phyloP scores from a whole-genome alignment of 192 early-diverging fungal species.

The Funneliformis mosseae region DNA sequence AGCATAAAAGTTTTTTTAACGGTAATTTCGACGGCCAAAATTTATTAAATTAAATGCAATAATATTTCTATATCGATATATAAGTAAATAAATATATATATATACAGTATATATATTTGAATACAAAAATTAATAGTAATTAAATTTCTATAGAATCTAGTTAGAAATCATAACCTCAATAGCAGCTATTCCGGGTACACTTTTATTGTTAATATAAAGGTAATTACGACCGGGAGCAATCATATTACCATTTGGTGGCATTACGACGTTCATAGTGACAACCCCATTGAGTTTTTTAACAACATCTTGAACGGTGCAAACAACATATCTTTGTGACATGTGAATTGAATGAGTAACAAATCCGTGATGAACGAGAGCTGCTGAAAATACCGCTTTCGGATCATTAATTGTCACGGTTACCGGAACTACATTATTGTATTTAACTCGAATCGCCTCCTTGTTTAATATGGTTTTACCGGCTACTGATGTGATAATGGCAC shows the following conservation, averaged over 20 bases:
- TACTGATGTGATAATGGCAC: neutral
- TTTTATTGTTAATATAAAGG: conserved; percentile 53
- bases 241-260: conserved; percentile 55
- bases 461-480: neutral
- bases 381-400: conserved; percentile 40
- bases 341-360: conserved; percentile 59
- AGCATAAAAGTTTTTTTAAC: no score
- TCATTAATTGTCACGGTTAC: conserved; percentile 32
- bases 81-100: no score
- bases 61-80: no score
- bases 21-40: no score
- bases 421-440: conserved; percentile 33
- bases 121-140: no score
- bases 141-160: neutral
- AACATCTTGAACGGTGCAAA: conserved; percentile 23
- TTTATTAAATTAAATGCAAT: no score
- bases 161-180: conserved; percentile 1
- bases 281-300: neutral
- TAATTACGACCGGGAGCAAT: conserved; percentile 58
- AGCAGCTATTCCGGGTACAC: conserved; percentile 42
- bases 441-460: conserved; percentile 18
- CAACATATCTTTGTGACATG: conserved; percentile 54
- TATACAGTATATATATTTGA: no score
- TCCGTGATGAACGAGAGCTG: conserved; percentile 51
- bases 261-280: conserved; percentile 39